Evolutionary conservation across 139 green algal genomes (phyloP).

Genomic region (Nannochloris sp.): DNA sequence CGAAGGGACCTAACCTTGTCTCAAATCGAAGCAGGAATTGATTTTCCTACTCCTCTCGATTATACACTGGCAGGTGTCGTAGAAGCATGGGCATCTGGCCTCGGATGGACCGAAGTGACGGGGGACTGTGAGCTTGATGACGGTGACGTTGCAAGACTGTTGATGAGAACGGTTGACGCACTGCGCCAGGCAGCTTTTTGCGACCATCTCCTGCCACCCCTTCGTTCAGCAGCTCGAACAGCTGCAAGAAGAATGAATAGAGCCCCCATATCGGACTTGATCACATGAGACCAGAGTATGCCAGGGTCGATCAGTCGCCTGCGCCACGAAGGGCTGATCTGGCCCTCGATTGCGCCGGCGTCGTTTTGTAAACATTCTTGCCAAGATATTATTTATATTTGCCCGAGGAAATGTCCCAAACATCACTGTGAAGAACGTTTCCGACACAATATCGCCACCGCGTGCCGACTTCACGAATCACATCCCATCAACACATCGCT

Average conservation of each 20-base stretch:
- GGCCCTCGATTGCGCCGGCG: no score
- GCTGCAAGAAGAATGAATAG: constrained; percentile 60
- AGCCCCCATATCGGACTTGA: constrained; percentile 58
- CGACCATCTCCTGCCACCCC: constrained; percentile 38
- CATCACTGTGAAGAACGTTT: no score
- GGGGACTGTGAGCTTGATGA: constrained; percentile 64
- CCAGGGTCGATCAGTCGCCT: no score
- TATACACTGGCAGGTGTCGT: constrained; percentile 53
- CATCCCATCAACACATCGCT: no score
- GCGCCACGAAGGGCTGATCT: no score
- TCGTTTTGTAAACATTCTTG: no score
- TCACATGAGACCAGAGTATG: constrained; percentile 10
- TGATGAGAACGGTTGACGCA: constrained; percentile 68
- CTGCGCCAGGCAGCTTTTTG: constrained; percentile 57
- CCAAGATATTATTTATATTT: no score
- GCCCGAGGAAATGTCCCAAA: no score
- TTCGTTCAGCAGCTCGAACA: constrained; percentile 36
- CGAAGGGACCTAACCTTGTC: constrained; percentile 40
- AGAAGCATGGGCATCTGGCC: constrained; percentile 68
- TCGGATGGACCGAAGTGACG: constrained; percentile 52
- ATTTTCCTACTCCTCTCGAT: constrained; percentile 19
- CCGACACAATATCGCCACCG: no score
- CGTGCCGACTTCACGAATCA: no score
- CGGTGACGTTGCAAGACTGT: constrained; percentile 73
- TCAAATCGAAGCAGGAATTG: constrained; percentile 43